A percentile compares a stretch with the other conserved stretches of the same genome.
These are phyloP conservation scores for Thalassiosira sp. DNA, from an alignment of 352 stramenopile species.

Conservation along the genomic window DNA sequence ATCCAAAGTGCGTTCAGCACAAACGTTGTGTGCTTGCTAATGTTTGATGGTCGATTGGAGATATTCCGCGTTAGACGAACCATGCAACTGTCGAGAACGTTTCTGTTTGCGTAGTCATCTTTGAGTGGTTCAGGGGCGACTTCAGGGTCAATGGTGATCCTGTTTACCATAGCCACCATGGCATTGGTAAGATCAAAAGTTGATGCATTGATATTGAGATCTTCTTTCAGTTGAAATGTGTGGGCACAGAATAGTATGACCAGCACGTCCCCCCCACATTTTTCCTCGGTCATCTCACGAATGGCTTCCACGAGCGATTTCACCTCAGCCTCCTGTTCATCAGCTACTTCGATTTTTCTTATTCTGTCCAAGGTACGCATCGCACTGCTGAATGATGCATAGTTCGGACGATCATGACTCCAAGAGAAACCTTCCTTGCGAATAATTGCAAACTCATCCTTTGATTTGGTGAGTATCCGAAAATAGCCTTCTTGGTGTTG, in stretches of 20 bases:
- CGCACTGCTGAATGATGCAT: slow-evolving; percentile 19
- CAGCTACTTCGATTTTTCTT: neutral
- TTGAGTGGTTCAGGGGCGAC: neutral
- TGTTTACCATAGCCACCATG: slow-evolving; percentile 16
- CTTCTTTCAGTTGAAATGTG: neutral
- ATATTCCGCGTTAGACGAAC: slow-evolving; percentile 3
- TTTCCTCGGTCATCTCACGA: slow-evolving; percentile 5
- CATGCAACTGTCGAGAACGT: slow-evolving; percentile 13
- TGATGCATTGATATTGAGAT: slow-evolving; percentile 8
- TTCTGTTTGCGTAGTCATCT: neutral
- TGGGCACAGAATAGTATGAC: slow-evolving; percentile 22
- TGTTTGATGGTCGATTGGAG: slow-evolving; percentile 12
- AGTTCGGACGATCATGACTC: slow-evolving; percentile 20
- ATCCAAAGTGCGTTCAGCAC: slow-evolving; percentile 45
- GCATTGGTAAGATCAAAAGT: slow-evolving; percentile 10
- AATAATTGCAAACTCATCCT: slow-evolving; percentile 29
- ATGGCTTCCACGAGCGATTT: slow-evolving; percentile 27
- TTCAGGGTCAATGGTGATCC: slow-evolving; percentile 3
- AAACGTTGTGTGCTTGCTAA: slow-evolving; percentile 14
- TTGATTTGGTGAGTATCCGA: slow-evolving; percentile 26
- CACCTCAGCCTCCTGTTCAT: slow-evolving; percentile 16
- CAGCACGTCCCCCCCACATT: slow-evolving; percentile 29
- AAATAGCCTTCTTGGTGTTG: neutral
- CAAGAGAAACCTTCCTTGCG: slow-evolving; percentile 21
- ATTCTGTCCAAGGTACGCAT: slow-evolving; percentile 19